Base-by-base conservation (phyloP, 768 basidiomycete genomes). In the Rhodotorula diobovata region DNA sequence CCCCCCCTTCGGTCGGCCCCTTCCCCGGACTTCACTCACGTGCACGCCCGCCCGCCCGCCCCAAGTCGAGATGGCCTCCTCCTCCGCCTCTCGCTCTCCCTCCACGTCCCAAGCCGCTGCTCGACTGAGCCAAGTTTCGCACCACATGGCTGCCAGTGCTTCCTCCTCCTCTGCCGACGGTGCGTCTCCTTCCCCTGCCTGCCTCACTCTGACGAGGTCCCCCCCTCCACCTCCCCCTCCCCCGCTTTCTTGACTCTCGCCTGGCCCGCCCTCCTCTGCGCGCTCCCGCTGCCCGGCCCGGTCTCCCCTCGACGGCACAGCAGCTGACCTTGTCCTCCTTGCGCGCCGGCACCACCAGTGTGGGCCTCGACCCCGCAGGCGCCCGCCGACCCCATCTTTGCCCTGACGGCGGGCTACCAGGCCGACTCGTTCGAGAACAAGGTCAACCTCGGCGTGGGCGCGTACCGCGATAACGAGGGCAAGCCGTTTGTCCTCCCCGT, bases 401-500 rank as follows among this genome's bases (percentile, higher is more conserved):
- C 81, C 76, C 80, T 99, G 60, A 89, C 90, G 39, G 95, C 97
- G 79, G 92, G 93, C 39, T 99, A 93, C 87, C 96, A 94, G 83
- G 91, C 92, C 55, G 93, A 97, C 86, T 88, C 87, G 78, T 87
- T 90, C 80, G 84, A 90, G 28, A 87, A 88, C 75, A 98, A 98
- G 82, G 95, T 99, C 79, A 99, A 98, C 83, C 85, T 99, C 68
- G 96, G 96, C 79, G 96, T 97, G 75, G 96, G 96, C 77, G 91
- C 92, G 56, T 97, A 93, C 85, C 87, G 96, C 70, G 93, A 99
- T 77, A 91, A 87, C 74, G 84, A 89, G 65, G 96, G 96, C 66
- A 97, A 96, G 82, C 95, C 95, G 11, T 98, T 93, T 80, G 88
- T 99, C 66, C 84, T 99, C 67, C 88, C 85, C 57, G 87, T 88